phyloP scores from a whole-genome alignment of 2,329 filamentous ascomycete species.

The Didymella pinodella region DNA sequence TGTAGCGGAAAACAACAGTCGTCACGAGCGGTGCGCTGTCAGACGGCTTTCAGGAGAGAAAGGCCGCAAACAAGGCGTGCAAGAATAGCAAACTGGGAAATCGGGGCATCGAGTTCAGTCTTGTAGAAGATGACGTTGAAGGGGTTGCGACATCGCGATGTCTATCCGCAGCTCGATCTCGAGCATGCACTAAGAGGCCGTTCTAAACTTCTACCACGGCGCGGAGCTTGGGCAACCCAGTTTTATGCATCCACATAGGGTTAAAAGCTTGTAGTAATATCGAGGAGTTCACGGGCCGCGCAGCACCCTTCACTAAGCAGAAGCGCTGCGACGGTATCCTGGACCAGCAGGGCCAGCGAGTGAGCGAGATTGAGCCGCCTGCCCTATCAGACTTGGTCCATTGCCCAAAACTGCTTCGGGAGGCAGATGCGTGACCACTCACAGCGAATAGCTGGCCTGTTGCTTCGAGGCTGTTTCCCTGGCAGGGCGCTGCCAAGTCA shows the following conservation, averaged over 20 bases:
- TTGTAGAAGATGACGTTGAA: constrained; percentile 46
- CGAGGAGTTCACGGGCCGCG: constrained; percentile 42
- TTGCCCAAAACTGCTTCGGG: constrained; percentile 29
- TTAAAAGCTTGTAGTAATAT: constrained; percentile 37
- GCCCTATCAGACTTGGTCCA: constrained; percentile 35
- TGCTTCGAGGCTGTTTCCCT: constrained; percentile 40
- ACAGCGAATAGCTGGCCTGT: constrained; percentile 22
- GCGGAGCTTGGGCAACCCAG: constrained; percentile 38
- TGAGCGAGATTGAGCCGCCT: constrained; percentile 37
- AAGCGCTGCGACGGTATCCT: constrained; percentile 40
- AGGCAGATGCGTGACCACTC: constrained; percentile 32
- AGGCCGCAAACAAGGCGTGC: constrained; percentile 20
- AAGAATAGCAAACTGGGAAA: constrained; percentile 35
- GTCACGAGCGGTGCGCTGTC: constrained; percentile 18
- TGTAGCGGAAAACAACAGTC: constrained; percentile 7
- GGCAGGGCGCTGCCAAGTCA: constrained; percentile 38
- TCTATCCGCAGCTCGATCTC: constrained; percentile 40
- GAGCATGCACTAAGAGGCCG: constrained; percentile 34
- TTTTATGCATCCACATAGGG: constrained; percentile 44
- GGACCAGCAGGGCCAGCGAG: constrained; percentile 40
- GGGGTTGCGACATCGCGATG: constrained; percentile 40
- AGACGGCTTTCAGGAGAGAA: constrained; percentile 5
- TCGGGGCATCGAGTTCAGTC: constrained; percentile 26
- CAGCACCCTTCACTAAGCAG: constrained; percentile 30
- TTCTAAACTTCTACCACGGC: constrained; percentile 22